Evolutionary conservation across 768 basidiomycete genomes (phyloP), one percentile per base, ranked within the genome.

Genomic region (Kwoniella pini): DNA sequence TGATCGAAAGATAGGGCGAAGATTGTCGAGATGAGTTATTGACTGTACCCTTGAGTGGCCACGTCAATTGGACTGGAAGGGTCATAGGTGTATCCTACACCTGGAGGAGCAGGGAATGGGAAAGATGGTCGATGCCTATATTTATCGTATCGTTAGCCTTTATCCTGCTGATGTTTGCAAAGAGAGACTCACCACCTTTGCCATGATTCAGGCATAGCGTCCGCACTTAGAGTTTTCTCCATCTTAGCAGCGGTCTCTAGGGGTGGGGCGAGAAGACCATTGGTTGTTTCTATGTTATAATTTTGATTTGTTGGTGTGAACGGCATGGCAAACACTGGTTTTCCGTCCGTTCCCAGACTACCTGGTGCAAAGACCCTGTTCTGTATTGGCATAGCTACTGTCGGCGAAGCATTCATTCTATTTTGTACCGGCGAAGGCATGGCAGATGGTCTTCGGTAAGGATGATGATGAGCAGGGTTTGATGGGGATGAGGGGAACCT

Each of bases 121-220:
- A 77, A 77, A 4, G 72, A 74, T 1, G 76, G 74, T 31, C 76
- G 63, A 54, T 77, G 76, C 75, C 75, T 76, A 44, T 13, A 27
- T 31, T 4, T 40, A 21, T 57, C n/a, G 24, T 7, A n/a, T 26
- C 1, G 15, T 31, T 19, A 50, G 50, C 15, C 17, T 4, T 28
- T 27, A 24, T 28, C 21, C n/a, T 1, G n/a, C 2, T 7, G 33
- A 36, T 36, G 33, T 48, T 26, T 9, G 12, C 22, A 6, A 15
- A 21, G 38, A 43, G 10, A 17, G 22, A 64, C 74, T 60, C 45
- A 75, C 75, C 70, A 72, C 56, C 72, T 64, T 45, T 63, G 68
- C 67, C 65, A 67, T 30, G 64, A 61, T 36, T 57, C 59, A 30
- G 56, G 58, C 22, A 22, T 38, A 28, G 60, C 65, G 31, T 64